phyloP scores from a whole-genome alignment of 345 rosid species.

The Pseudoturritis turrita region DNA sequence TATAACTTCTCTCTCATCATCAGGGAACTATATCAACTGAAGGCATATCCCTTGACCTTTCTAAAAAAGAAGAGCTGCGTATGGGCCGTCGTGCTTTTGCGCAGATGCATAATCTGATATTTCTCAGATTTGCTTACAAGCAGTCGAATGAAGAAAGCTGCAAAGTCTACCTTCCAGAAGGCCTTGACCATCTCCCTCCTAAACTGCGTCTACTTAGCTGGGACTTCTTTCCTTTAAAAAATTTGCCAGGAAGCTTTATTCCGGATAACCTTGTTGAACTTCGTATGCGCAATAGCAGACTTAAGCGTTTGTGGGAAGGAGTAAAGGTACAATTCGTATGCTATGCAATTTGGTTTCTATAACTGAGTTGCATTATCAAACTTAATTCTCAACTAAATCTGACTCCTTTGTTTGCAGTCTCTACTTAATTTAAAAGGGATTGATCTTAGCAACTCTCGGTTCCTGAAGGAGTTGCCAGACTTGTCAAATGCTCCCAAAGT shows the following conservation, averaged over 20 bases:
- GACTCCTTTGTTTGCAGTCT: not conserved
- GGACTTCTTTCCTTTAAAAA: not conserved
- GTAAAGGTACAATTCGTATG: not conserved
- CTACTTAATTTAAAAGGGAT: not conserved
- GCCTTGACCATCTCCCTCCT: not conserved
- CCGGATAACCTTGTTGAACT: not conserved
- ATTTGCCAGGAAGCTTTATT: not conserved
- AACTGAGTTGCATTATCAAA: too few species aligned
- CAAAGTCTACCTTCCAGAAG: not conserved
- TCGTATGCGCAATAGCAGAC: not conserved
- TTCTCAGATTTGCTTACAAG: not conserved
- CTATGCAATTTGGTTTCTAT: too few species aligned
- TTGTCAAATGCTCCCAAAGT: not conserved
- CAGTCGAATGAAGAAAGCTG: not conserved
- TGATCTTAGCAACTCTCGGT: conserved; percentile 1
- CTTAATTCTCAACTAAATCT: not conserved
- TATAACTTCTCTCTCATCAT: not conserved
- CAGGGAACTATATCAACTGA: conserved; percentile 1
- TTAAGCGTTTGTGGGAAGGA: not conserved
- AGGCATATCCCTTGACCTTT: conserved; percentile 5
- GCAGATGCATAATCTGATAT: not conserved
- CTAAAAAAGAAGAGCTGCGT: not conserved
- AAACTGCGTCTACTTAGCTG: not conserved
- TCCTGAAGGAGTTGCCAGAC: conserved; percentile 14
- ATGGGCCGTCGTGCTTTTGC: not conserved